These are phyloP conservation scores for Hsuehochloa calcarea DNA, from an alignment of 176 grass and related monocot species.

Conservation along the genomic window DNA sequence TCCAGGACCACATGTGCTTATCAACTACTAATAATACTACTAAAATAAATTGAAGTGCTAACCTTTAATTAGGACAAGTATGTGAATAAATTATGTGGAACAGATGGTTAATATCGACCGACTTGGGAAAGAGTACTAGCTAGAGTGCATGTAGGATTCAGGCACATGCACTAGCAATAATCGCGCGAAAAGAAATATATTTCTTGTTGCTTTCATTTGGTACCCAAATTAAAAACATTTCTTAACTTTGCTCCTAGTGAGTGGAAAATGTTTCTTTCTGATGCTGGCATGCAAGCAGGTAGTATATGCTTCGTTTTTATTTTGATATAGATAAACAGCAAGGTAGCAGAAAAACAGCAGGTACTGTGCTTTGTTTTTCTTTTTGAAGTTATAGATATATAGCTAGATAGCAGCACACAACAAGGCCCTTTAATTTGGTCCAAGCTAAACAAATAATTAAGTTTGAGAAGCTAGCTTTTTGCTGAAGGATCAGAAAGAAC, in stretches of 20 bases:
- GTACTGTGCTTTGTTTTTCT: background rate
- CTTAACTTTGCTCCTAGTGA: background rate
- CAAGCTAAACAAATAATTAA: background rate
- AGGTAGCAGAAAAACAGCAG: background rate
- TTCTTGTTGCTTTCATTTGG: background rate
- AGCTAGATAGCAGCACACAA: background rate
- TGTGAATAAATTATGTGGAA: background rate
- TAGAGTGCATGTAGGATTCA: background rate
- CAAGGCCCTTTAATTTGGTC: background rate
- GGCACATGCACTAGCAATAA: background rate
- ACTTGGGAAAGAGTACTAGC: background rate
- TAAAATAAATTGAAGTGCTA: background rate
- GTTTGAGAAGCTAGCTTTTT: background rate
- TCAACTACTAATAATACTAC: background rate
- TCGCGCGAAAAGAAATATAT: background rate
- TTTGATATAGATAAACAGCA: background rate
- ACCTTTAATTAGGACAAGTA: background rate
- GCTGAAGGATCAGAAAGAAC: background rate
- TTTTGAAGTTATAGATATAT: background rate
- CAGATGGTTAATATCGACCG: background rate
- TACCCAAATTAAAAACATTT: background rate
- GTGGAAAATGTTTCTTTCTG: background rate
- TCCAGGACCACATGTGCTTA: conserved; percentile 29
- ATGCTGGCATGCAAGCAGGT: background rate
- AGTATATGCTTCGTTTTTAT: background rate